Conservation (phyloP, 2,329 filamentous ascomycete species). For the Cordyceps javanica region DNA sequence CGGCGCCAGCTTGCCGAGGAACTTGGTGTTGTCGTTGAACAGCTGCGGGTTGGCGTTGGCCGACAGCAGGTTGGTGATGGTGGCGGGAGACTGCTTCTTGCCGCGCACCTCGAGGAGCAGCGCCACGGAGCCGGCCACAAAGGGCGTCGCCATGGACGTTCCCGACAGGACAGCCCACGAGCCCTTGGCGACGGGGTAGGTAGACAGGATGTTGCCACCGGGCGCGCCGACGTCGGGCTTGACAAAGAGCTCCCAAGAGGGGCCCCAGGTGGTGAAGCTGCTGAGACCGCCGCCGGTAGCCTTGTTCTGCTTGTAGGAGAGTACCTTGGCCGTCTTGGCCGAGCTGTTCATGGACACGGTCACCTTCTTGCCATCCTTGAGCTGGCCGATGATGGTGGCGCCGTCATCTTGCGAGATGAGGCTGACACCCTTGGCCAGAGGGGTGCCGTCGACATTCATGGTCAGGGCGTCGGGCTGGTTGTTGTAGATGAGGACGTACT, state of each 20-base stretch:
- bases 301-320: slow-evolving; percentile 33
- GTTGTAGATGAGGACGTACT: slow-evolving; percentile 59
- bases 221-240: slow-evolving; percentile 52
- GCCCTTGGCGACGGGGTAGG: slow-evolving; percentile 41
- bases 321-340: slow-evolving; percentile 23
- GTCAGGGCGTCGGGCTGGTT: slow-evolving; percentile 32
- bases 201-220: slow-evolving; percentile 53
- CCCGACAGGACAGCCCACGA: slow-evolving; percentile 48
- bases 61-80: slow-evolving; percentile 43
- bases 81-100: slow-evolving; percentile 43
- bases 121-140: slow-evolving; percentile 48
- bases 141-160: slow-evolving; percentile 56
- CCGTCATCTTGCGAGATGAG: slow-evolving; percentile 39
- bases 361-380: slow-evolving; percentile 39
- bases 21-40: slow-evolving; percentile 38
- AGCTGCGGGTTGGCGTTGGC: slow-evolving; percentile 42
- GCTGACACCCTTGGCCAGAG: slow-evolving; percentile 30
- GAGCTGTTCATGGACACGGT: slow-evolving; percentile 39
- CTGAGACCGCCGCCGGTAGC: slow-evolving; percentile 46
- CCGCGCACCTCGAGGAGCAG: slow-evolving; percentile 46
- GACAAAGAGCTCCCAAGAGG: slow-evolving; percentile 51
- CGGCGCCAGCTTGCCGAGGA: slow-evolving; percentile 40
- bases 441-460: slow-evolving; percentile 25
- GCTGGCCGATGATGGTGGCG: slow-evolving; percentile 35
- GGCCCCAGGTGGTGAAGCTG: slow-evolving; percentile 53